Evolutionary conservation across 2,329 filamentous ascomycete species (phyloP).

Genomic region (Cordyceps cicadae): DNA sequence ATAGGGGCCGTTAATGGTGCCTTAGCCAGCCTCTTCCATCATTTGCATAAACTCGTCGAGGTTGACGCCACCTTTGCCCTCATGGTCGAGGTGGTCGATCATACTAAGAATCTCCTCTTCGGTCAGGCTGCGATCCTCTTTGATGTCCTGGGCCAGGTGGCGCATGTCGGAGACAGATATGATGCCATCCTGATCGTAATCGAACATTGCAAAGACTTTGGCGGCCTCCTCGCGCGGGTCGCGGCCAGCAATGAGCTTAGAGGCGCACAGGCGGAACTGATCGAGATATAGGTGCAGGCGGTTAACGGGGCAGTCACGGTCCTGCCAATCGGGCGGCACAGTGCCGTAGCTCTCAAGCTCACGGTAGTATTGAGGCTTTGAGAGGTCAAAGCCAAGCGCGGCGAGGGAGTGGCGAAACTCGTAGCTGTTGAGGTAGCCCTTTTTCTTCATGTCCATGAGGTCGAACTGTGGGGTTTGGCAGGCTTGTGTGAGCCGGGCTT

Average conservation of each 20-base stretch:
- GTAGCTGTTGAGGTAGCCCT: slow-evolving; percentile 91
- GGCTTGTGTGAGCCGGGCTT: background rate
- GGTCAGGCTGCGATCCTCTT: slow-evolving; percentile 69
- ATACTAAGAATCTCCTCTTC: slow-evolving; percentile 90
- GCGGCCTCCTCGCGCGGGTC: slow-evolving; percentile 88
- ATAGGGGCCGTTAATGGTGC: background rate
- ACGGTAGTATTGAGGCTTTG: slow-evolving; percentile 74
- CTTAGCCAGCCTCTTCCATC: slow-evolving; percentile 39
- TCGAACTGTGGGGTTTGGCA: slow-evolving; percentile 57
- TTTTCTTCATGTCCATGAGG: slow-evolving; percentile 94
- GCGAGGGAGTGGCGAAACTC: slow-evolving; percentile 96
- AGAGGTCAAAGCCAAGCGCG: slow-evolving; percentile 85
- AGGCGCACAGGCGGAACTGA: slow-evolving; percentile 61
- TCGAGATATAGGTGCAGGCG: slow-evolving; percentile 43
- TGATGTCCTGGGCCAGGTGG: slow-evolving; percentile 80
- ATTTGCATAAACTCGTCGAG: slow-evolving; percentile 62
- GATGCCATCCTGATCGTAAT: slow-evolving; percentile 82
- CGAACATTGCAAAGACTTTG: slow-evolving; percentile 87
- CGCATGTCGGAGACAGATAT: slow-evolving; percentile 85
- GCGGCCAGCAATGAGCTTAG: slow-evolving; percentile 68
- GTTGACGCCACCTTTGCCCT: slow-evolving; percentile 75
- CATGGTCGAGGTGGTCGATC: slow-evolving; percentile 97
- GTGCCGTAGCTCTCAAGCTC: slow-evolving; percentile 77
- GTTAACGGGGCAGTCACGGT: slow-evolving; percentile 33
- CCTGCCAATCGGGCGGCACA: slow-evolving; percentile 52